Evolutionary conservation across 2,329 filamentous ascomycete species (phyloP), one percentile per base, ranked within the genome.

Genomic region (Penicillium italicum): DNA sequence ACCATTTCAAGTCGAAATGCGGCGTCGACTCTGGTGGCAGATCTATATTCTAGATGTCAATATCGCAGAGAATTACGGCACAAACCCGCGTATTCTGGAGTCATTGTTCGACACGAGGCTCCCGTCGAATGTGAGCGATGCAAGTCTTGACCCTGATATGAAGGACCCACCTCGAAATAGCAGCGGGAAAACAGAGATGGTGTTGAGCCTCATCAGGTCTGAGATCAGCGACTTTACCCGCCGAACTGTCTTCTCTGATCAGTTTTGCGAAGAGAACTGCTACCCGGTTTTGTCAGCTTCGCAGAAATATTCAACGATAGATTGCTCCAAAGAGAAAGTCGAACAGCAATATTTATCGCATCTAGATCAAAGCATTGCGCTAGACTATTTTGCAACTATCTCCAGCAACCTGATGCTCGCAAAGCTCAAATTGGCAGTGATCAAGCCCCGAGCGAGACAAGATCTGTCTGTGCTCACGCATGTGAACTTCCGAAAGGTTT

Each of bases 121-220:
- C 4, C 63, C 64, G 1, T 55, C 31, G 1, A 71, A 62, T 18
- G 30, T 63, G 2, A 50, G 45, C 14, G 64, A 66, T 33, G 26
- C 51, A 2, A 50, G 43, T 41, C 56, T 61, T 10, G 36, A 62
- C n/a, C 50, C 59, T 5, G 28, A 43, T 2, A 62, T 65, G 62
- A 50, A 28, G 6, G 20, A 40, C 2, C 3, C 34, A 4, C 59
- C 51, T 4, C 24, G 28, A 9, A 16, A 18, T 12, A 40, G 42
- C 5, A 16, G n/a, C 0, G 56, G 58, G 3, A 59, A 47, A n/a
- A 65, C 62, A 2, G 66, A 68, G n/a, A 65, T 70, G 59, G 24
- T 62, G 6, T 66, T 65, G 40, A 67, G 45, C 26, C 42, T 69
- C 14, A 53, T 58, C 26, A 30, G 40, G 5, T 57, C 66, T 30